Evolutionary conservation across 1,284 basidiomycete genomes (phyloP), one percentile per base, ranked within the genome.

Genomic region (Tetrapyrgos nigripes): DNA sequence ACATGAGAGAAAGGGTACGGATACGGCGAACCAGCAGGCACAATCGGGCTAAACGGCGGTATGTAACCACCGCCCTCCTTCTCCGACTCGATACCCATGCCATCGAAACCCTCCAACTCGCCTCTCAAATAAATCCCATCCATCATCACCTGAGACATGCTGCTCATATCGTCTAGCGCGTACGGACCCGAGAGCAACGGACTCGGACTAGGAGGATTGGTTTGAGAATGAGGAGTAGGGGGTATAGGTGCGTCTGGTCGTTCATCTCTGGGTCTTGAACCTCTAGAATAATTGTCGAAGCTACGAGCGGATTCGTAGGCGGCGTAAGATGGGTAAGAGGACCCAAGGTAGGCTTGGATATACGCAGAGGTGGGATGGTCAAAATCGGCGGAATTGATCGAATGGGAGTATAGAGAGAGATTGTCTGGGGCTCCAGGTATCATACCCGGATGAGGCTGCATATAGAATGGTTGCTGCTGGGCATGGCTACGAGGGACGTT

Each of bases 1-100:
- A 91, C 85, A 61, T 92, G 89, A 9, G 82, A 80, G 72, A 86
- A 92, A 0, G 90, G 90, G 68, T 86, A 88, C 0, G 89, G 89
- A 61, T 90, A 91, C 0, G 89, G 89, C 4, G 89, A 92, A 11
- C 89, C 88, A 4, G 78, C 78, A 31, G 81, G 77, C 47, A 79
- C 79, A 2, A 82, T 70, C 14, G 85, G 83, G 57, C 82, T 85
- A 65, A 79, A 80, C 3, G 76, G 70, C 14, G 73, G 72, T 27
- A 72, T 63, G 31, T 33, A 33, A n/a, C n/a, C n/a, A n/a, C n/a
- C n/a, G 4, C 29, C 45, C 4, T 74, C 69, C 57, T 72, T 77
- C 59, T 64, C 71, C 52, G 72, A 73, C 10, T 68, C 70, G 31
- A 33, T 14, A 33, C 8, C 31, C 31, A 33, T 33, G 8, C 31